Percentiles rank a stretch among this genome's conserved stretches.
These are phyloP conservation scores for Aristolochia californica DNA, from an alignment of 164 flowering plant genomes.

Conservation along the genomic window DNA sequence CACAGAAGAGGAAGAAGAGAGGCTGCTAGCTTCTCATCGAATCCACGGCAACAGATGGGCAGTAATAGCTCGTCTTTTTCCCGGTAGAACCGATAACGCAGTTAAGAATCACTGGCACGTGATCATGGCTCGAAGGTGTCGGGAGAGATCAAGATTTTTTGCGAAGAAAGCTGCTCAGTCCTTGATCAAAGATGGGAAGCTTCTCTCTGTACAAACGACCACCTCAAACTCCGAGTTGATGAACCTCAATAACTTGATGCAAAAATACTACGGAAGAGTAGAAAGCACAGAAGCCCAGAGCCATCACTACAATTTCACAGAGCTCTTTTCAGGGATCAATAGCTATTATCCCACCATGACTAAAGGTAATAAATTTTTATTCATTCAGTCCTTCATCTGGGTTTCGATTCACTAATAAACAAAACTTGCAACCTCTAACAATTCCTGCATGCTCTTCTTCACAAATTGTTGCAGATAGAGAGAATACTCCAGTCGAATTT, in stretches of 20 bases:
- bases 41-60: slow-evolving; percentile 68
- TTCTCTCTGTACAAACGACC: background rate
- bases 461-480: background rate
- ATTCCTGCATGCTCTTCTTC: background rate
- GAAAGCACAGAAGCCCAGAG: background rate
- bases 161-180: slow-evolving; percentile 1
- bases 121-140: slow-evolving; percentile 32
- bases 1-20: slow-evolving; percentile 63
- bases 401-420: no score
- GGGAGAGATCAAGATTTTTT: slow-evolving; percentile 3
- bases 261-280: slow-evolving; percentile 1
- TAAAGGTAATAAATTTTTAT: background rate
- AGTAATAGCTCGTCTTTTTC: slow-evolving; percentile 49
- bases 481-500: background rate
- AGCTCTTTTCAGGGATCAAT: background rate
- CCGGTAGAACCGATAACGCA: slow-evolving; percentile 68
- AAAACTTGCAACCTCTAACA: no score
- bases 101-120: slow-evolving; percentile 80
- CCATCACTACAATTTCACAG: background rate
- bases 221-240: background rate
- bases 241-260: background rate
- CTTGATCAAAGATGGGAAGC: slow-evolving; percentile 2
- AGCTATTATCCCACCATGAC: no score
- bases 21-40: slow-evolving; percentile 52
- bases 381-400: background rate